These are phyloP conservation scores for Bacidia gigantensis DNA, from an alignment of 495 filamentous ascomycete genomes.

Conservation along the genomic window DNA sequence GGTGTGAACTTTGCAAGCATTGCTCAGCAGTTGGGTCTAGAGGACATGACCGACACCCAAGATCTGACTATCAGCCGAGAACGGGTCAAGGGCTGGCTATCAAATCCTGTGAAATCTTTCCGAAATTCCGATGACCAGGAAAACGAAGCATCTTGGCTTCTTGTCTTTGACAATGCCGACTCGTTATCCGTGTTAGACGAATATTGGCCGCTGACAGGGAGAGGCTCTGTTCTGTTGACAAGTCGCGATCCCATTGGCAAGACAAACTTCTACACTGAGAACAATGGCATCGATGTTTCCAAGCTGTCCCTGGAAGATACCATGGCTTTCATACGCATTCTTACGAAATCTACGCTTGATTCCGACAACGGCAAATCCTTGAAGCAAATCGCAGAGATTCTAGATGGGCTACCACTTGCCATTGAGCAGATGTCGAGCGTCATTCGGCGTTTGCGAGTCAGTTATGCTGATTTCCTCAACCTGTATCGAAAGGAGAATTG, in stretches of 20 bases:
- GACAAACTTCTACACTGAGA: not conserved
- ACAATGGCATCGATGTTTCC: constrained; percentile 12
- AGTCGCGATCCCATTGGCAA: constrained; percentile 22
- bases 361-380: constrained; percentile 7
- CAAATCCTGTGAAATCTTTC: not conserved
- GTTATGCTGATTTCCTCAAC: constrained; percentile 20
- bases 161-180: constrained; percentile 31
- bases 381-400: constrained; percentile 5
- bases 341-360: constrained; percentile 1
- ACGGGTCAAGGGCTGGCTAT: constrained; percentile 26
- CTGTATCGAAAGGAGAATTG: constrained; percentile 22
- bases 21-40: constrained; percentile 24
- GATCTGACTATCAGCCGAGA: constrained; percentile 22
- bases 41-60: constrained; percentile 19
- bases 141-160: constrained; percentile 22
- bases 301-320: constrained; percentile 14
- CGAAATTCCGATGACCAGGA: constrained; percentile 6
- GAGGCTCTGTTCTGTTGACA: constrained; percentile 27
- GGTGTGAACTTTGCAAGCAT: constrained; percentile 22
- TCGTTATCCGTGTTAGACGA: constrained; percentile 21
- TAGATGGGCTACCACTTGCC: constrained; percentile 29
- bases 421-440: constrained; percentile 31
- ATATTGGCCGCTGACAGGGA: constrained; percentile 22
- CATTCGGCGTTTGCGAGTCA: constrained; percentile 20
- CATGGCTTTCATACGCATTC: not conserved